A percentile compares a stretch with the other conserved stretches of the same genome.
phyloP scores from a whole-genome alignment of 2,329 filamentous ascomycete species.

The Clonostachys solani region DNA sequence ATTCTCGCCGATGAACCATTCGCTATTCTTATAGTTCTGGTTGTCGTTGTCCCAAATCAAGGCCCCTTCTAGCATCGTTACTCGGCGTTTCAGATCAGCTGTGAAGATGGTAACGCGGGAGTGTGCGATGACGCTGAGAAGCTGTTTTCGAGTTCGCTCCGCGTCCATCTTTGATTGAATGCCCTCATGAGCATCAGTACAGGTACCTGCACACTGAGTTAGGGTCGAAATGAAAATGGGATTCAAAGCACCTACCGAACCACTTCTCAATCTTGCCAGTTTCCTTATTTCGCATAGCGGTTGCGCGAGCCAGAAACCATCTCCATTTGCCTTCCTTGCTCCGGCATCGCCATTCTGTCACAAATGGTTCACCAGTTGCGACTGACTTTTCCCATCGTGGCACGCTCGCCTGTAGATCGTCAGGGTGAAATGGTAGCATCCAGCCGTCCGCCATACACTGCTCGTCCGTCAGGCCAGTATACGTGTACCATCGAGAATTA shows the following conservation, averaged over 20 bases:
- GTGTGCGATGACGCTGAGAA: constrained; percentile 70
- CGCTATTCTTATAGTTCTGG: constrained; percentile 29
- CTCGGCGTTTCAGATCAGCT: constrained; percentile 54
- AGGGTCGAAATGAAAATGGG: background rate
- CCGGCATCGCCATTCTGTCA: constrained; percentile 66
- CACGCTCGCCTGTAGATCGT: constrained; percentile 56
- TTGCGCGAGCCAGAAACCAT: constrained; percentile 73
- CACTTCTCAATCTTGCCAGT: constrained; percentile 70
- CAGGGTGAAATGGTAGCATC: constrained; percentile 63
- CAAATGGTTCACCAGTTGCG: constrained; percentile 63
- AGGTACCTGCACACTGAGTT: constrained; percentile 42
- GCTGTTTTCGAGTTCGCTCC: constrained; percentile 63
- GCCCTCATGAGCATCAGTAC: constrained; percentile 73
- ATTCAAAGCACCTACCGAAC: constrained; percentile 50
- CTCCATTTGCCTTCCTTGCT: constrained; percentile 66
- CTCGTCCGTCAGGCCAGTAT: constrained; percentile 63
- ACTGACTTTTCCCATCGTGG: constrained; percentile 59
- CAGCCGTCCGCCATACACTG: constrained; percentile 60
- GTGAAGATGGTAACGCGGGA: constrained; percentile 74
- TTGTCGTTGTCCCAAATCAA: constrained; percentile 47
- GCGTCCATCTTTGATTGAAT: constrained; percentile 65
- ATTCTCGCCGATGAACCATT: constrained; percentile 54
- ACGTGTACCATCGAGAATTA: constrained; percentile 75
- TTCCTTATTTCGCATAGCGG: constrained; percentile 62
- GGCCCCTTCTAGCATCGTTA: constrained; percentile 69